Evolutionary conservation across 2,329 filamentous ascomycete genomes (phyloP), one percentile per base, ranked within the genome.

Genomic region (Aspergillus niger): DNA sequence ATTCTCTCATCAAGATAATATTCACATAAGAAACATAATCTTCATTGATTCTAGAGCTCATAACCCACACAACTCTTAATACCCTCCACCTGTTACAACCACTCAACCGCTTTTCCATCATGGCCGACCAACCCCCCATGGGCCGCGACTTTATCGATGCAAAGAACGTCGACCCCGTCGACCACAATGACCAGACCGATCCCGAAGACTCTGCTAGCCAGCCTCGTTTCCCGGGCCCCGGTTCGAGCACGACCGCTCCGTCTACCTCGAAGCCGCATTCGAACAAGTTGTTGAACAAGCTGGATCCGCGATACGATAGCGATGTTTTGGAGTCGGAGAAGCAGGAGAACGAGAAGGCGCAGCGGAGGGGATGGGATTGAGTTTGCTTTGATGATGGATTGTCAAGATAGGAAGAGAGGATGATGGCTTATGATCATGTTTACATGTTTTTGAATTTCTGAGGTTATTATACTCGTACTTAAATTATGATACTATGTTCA

Each of bases 251-350:
- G 8, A 52, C 54, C 3, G 58, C 58, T 8, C 44, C 52, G 2
- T 38, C 43, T 2, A 54, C 58, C 2, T 26, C 53, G 32, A 57
- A 60, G 26, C 59, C 59, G 3, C 55, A 58, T 41, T 57, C 55
- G 11, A 58, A 30, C 55, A 54, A 58, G 17, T 8, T 61, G 3
- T 3, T 50, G 13, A 58, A 58, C 55, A 61, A 58, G 32, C 41
- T 55, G 10, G 49, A 58, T 36, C 55, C 55, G 4, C 59, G 59
- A 13, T 49, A 48, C n/a, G 36, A 61, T 4, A 58, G 41, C 13
- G 49, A 61, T 32, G 32, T 60, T 22, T 20, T 60, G 22, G 59
- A 58, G 41, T 22, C 24, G 15, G 17, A 15, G 26, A 5, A 8
- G 28, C 15, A 58, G 55, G 15, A 48, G 4, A 20, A 41, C 4